Evolutionary conservation across 257 asterid genomes (phyloP), one percentile per base, ranked within the genome.

Genomic region (Petunia secreta): DNA sequence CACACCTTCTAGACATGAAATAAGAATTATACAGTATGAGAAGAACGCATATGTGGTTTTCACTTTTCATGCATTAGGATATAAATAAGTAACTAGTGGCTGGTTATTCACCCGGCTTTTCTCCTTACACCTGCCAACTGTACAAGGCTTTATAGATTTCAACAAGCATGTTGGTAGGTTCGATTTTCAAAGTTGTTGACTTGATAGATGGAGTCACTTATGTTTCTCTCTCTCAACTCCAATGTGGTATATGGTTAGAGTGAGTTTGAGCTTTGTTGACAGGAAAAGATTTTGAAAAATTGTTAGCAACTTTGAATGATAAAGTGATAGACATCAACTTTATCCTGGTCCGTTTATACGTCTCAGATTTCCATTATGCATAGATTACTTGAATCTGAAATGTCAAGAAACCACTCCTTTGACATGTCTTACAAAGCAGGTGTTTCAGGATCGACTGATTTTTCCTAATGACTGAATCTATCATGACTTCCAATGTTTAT

Each of bases 401-500:
- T 73, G 36, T 37, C 63, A 50, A 36, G 25, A 50, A 73, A 13
- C 46, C 62, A 73, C 46, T 73, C 60, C 14, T 71, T 73, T 73
- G 63, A 36, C 78, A 25, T 43, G 46, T 44, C 46, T 50, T 48
- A 50, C 1, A 34, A 52, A 13, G 13, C 34, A 34, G 75, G 46
- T 73, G 46, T 36, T 50, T 73, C 63, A 73, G 53, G 63, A 50
- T 36, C 5, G 60, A 73, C 77, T 73, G 14, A 36, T 73, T 73
- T 25, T 34, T 71, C 53, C 63, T 11, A 15, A 11, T 79, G 55
- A 79, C 53, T 79, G 62, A 65, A 79, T 15, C 80, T 57, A 48
- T 34, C 77, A 34, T 37, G 41, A 50, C 43, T 73, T 50, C 7
- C 6, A 1, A 65, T 86, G 76, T 82, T 86, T 62, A 84, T 50